A percentile compares a stretch with the other conserved stretches of the same genome.
Evolutionary conservation across 495 filamentous ascomycete species (phyloP).

Genomic region (Aspergillus conjunctus): DNA sequence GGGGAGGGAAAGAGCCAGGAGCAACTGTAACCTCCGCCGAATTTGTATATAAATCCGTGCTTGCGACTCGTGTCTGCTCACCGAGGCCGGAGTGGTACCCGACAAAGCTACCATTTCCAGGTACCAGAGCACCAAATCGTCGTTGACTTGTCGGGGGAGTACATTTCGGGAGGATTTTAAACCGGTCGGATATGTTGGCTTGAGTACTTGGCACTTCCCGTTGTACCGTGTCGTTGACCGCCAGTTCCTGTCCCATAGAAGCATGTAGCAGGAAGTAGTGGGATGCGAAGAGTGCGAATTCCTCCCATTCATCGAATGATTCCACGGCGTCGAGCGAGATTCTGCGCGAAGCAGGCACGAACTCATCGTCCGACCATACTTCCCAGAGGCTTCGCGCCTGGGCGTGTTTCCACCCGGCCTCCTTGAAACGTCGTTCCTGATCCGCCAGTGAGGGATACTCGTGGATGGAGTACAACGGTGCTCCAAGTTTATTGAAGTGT

Average conservation of each 20-base stretch:
- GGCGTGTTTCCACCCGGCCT: constrained; percentile 64
- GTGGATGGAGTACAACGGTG: constrained; percentile 70
- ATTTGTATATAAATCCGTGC: constrained; percentile 59
- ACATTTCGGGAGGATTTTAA: constrained; percentile 27
- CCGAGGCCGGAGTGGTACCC: constrained; percentile 65
- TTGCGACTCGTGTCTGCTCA: constrained; percentile 57
- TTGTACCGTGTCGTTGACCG: not conserved
- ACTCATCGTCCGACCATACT: constrained; percentile 70
- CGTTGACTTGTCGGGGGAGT: constrained; percentile 26
- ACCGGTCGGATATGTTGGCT: constrained; percentile 21
- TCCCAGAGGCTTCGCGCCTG: constrained; percentile 71
- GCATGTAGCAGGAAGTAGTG: constrained; percentile 87
- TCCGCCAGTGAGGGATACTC: constrained; percentile 65
- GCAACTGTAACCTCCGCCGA: constrained; percentile 27
- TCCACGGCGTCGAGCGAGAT: constrained; percentile 65
- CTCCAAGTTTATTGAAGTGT: constrained; percentile 80
- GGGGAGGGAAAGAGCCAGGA: constrained; percentile 30
- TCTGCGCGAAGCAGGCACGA: constrained; percentile 59
- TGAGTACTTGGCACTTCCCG: not conserved
- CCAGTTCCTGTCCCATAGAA: constrained; percentile 23
- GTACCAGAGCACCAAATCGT: constrained; percentile 50
- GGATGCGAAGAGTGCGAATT: constrained; percentile 80
- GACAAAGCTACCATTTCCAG: constrained; percentile 38
- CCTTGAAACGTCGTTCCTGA: constrained; percentile 67
- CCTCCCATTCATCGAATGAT: constrained; percentile 95